Base-by-base conservation (phyloP, 1,284 basidiomycete species). In the Ganoderma sp. region DNA sequence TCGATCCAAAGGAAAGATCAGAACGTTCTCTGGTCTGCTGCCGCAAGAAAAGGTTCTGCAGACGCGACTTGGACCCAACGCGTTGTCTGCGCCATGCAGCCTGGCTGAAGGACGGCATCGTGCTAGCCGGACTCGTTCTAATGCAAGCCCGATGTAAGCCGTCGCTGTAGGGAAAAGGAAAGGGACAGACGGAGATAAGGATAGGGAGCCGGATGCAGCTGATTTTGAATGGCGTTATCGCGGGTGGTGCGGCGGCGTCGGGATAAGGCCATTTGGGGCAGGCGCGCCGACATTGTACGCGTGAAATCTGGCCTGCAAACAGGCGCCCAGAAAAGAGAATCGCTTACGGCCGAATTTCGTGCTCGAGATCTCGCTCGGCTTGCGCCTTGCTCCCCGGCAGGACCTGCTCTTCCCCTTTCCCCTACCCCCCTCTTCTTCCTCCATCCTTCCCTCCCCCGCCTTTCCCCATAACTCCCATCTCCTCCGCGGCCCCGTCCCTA, bases 1-100 rank as follows among this genome's bases (percentile, higher is more conserved):
- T 58, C 50, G 66, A 69, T 69, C 67, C 63, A 54, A 67, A 60
- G n/a, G 57, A 66, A 25, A 61, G 62, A 72, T 68, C 68, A 68
- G 71, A 72, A 72, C 39, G 43, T 59, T 63, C 58, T 22, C 37
- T 34, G 52, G 61, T 42, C 10, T 65, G 37, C 52, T 42, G 22
- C 52, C 64, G 45, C 63, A 45, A 48, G 48, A 12, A 52, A 52
- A 52, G 48, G 14, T 52, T 48, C 45, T 48, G 17, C 12, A 52
- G 25, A 10, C 48, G 2, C 9, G 25, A 9, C 22, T 22, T 12
- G 22, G 25, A 10, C 48, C 8, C 9, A 52, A 9, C 12, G 48
- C 48, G 12, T 25, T 22, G 22, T 52, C 48, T 52, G 48, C 25
- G 12, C 48, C n/a, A 56, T 52, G n/a, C 28, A 41, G 59, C 32